Evolutionary conservation across 768 basidiomycete genomes (phyloP), one percentile per base, ranked within the genome.

Genomic region (Tricholoma matsutake): DNA sequence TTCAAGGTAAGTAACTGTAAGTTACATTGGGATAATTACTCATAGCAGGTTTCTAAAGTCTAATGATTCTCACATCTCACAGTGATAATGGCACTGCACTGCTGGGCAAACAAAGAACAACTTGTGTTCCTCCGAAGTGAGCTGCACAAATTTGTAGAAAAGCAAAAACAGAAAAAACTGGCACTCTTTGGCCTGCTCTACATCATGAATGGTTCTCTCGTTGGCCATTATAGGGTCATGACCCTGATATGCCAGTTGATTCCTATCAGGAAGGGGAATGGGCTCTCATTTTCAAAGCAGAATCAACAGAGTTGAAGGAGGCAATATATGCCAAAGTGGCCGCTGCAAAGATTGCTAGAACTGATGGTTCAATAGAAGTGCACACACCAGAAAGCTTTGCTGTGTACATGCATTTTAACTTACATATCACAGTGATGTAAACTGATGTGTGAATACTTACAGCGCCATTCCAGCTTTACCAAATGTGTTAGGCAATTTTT

Each of bases 61-160:
- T 25, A 25, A 25, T 25, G 3, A 25, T 25, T 25, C 3, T 1
- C 3, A 13, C 34, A 37, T n/a, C n/a, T n/a, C n/a, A 20, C 14
- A 25, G 22, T 25, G 43, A n/a, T 10, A 39, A 56, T 56, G 56
- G 56, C 56, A n/a, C 56, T 25, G 1, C 20, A 11, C 18, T 31
- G 18, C 16, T 56, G 56, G 56, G 56, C 37, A 41, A 56, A 9
- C 0, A 20, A 39, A 22, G 56, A 56, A 56, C 56, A 56, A 39
- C 22, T 41, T 0, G 31, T 14, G 13, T 56, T n/a, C 9, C 35
- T 56, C 14, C 25, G 7, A 10, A 18, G 35, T 5, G 22, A 39
- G 4, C 35, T 39, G 1, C 1, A 39, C 11, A 22, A 56, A 29
- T 56, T 43, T 39, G 14, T 39, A 22, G 56, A 56, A 45, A 29